Conservation (phyloP, 1,139 yeast species). For the Debaryomyces nepalensis region DNA sequence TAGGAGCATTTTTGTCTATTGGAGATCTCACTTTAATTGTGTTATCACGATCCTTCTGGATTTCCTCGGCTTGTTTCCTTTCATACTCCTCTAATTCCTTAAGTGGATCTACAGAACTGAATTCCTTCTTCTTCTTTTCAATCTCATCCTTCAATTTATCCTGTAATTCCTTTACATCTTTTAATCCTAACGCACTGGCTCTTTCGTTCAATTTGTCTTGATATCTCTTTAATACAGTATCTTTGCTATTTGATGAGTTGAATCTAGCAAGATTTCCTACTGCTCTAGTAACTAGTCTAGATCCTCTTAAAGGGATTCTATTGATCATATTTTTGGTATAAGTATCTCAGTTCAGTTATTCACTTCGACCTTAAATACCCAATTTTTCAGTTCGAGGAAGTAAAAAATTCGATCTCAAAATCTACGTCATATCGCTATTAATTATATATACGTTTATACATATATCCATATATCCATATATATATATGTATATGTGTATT, state of each 20-base stretch:
- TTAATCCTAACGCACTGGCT: constrained; percentile 42
- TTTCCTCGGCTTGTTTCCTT: constrained; percentile 36
- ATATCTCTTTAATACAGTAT: constrained; percentile 26
- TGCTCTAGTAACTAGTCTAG: neutral
- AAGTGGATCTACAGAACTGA: constrained; percentile 71
- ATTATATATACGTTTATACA: no score
- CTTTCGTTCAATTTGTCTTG: constrained; percentile 39
- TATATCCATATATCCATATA: no score
- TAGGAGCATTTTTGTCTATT: constrained; percentile 48
- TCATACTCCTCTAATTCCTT: constrained; percentile 66
- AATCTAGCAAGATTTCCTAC: neutral
- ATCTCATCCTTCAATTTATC: constrained; percentile 66
- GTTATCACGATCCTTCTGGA: constrained; percentile 57
- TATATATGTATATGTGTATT: neutral
- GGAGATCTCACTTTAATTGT: constrained; percentile 65
- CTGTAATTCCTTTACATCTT: constrained; percentile 64
- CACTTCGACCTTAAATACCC: no score
- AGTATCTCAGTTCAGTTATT: no score
- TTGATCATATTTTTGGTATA: neutral
- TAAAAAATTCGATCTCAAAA: no score
- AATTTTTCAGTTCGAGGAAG: constrained; percentile 1
- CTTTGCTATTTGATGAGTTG: constrained; percentile 5
- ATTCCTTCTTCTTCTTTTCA: constrained; percentile 56
- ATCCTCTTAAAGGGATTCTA: constrained; percentile 1
- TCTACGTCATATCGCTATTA: no score